These are phyloP conservation scores for Amaranthus palmeri DNA, from an alignment of 148 eudicot species.

Conservation along the genomic window DNA sequence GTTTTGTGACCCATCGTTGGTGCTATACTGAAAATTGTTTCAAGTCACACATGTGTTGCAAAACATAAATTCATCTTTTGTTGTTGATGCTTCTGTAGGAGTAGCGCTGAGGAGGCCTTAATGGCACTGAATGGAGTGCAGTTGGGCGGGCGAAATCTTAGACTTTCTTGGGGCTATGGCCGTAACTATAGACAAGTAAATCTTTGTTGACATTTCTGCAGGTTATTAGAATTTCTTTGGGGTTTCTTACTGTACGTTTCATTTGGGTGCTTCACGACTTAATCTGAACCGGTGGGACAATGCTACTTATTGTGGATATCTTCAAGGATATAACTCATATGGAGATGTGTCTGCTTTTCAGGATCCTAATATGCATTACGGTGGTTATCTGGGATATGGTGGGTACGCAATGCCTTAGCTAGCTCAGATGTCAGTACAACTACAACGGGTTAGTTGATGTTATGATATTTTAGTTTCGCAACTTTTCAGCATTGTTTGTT, in stretches of 20 bases:
- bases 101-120: constrained; percentile 79
- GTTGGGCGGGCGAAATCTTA: constrained; percentile 70
- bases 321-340: constrained; percentile 66
- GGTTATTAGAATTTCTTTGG: background rate
- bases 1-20: background rate
- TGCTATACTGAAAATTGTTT: background rate
- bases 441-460: constrained; percentile 41
- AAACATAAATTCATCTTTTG: background rate
- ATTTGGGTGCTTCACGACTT: constrained; percentile 39
- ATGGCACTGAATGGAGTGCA: constrained; percentile 58
- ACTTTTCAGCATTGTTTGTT: background rate
- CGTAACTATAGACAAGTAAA: constrained; percentile 74
- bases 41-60: background rate
- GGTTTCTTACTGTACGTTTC: background rate
- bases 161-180: constrained; percentile 97
- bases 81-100: constrained; percentile 33
- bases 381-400: constrained; percentile 75
- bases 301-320: constrained; percentile 65
- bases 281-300: constrained; percentile 64
- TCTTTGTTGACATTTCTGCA: background rate
- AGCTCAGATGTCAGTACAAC: constrained; percentile 42
- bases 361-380: constrained; percentile 79
- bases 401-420: constrained; percentile 42
- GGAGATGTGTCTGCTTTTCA: constrained; percentile 72
- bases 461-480: background rate